Base-by-base conservation (phyloP, 23 red algal genomes). In the Agarophyton chilense region DNA sequence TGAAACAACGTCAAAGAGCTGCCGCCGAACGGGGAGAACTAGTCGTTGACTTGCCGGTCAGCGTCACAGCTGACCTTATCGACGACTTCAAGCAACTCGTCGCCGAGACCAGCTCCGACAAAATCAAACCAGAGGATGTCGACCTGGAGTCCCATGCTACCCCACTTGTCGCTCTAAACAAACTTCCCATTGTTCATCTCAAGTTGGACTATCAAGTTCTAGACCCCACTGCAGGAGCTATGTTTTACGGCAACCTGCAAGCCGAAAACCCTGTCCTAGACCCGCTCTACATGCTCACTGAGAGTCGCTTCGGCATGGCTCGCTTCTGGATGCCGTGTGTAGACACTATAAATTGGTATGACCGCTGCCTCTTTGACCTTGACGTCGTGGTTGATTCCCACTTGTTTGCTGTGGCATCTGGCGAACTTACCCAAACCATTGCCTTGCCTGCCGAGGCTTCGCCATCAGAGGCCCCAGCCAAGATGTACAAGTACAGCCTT, bases 251-350 rank as follows among this genome's bases (percentile, higher is more conserved):
- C 34, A 81, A 91, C 53, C 43, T 38, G 21, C 39, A 79, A 2
- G 87, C 56, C 21, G 52, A 67, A 40, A 79, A 62, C 10, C 43
- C 10, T 10, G 67, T 88, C 47, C 38, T 76, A 40, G 84, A 88
- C 68, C 84, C 84, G 43, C 42, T 88, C 39, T 88, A 88, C 68
- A 72, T 91, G 87, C 74, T 91, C 45, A 81, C 76, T 43, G 87
- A 91, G 18, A 81, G 76, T 46, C 63, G 87, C n/a, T 79, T 81
- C 12, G 87, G 87, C 29, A 79, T 79, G 87, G 87, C 87, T 39
- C 73, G 87, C 19, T 91, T 79, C 87, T 91, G 87, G 87, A 91
- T 91, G 87, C 87, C 87, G 17, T 91, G 87, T 55, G 38, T 91
- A 44, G 87, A 91, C 74, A 65, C 87, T 50, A 71, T 81, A 49